Base-by-base conservation (phyloP, 2,329 filamentous ascomycete genomes). In the Niveomyces coronatus region DNA sequence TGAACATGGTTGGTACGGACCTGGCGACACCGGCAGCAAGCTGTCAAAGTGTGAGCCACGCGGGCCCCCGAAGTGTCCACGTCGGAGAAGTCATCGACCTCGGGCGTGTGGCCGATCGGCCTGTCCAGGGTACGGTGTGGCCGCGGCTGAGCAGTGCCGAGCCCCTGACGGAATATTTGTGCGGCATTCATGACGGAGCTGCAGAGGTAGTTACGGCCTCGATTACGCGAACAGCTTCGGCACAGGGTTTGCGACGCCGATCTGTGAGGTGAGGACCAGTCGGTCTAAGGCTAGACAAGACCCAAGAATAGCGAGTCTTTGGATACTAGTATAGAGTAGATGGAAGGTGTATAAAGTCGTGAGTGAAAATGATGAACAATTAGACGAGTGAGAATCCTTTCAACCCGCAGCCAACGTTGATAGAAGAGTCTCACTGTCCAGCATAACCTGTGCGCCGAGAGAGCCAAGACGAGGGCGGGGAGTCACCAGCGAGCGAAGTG, bases 21-120 rank as follows among this genome's bases (percentile, higher is more conserved):
- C 69, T 84, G 80, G 56, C 83, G 75, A 60, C 83, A 89, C 45
- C 83, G 76, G 53, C 80, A 85, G 53, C 83, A 88, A 16, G 84
- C 84, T 35, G 83, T 86, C 51, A 89, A 60, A 5, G 84, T 88
- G 54, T 88, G 82, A 20, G 82, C 82, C 47, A 87, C 79, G 47
- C 82, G 70, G 53, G 74, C 67, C 41, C 71, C 60, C 49, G 67
- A 59, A 50, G 67, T 61, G 42, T 74, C 73, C 38, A 49, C 56
- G 53, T 75, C 71, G 31, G 57, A 62, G 22, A 61, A 57, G 28
- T 68, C 65, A 34, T 67, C 64, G 50, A 47, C 20, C 50, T 51
- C 26, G 50, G 49, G 34, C 40, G 52, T 33, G 54, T 52, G 19
- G 58, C 53, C 31, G 54, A 51, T 37, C 50, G 49, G 37, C 45